phyloP scores from a whole-genome alignment of 1,139 yeast genomes.

The Blastobotrys arbuscula region DNA sequence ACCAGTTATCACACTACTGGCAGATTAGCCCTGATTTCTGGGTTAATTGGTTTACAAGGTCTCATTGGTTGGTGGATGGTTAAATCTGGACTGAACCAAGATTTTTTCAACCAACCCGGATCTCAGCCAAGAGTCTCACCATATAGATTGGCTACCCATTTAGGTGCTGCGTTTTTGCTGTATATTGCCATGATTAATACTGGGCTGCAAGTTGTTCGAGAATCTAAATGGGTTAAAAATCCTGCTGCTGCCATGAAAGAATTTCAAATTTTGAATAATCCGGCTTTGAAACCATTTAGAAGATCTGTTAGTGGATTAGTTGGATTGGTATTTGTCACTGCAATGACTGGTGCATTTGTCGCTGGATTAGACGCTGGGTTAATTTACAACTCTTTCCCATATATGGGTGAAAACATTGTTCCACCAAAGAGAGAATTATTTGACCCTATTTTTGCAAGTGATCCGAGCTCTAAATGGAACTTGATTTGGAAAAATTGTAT shows the following conservation, averaged over 20 bases:
- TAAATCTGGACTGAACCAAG: constrained; percentile 84
- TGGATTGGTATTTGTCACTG: constrained; percentile 72
- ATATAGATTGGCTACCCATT: constrained; percentile 87
- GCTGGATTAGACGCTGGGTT: constrained; percentile 98
- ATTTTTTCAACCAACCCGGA: constrained; percentile 69
- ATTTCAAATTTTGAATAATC: constrained; percentile 51
- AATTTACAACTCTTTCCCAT: constrained; percentile 93
- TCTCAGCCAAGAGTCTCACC: constrained; percentile 93
- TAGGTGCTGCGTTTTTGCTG: constrained; percentile 87
- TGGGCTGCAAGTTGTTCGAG: constrained; percentile 76
- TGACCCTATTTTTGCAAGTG: constrained; percentile 60
- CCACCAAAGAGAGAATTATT: constrained; percentile 73
- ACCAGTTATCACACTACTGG: constrained; percentile 67
- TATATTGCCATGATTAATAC: constrained; percentile 89
- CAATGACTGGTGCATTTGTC: constrained; percentile 96
- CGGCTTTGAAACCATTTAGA: constrained; percentile 55
- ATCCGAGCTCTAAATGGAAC: constrained; percentile 40
- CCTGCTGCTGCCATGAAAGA: constrained; percentile 50
- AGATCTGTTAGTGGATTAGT: constrained; percentile 50
- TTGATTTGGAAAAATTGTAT: constrained; percentile 86
- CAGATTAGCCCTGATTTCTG: constrained; percentile 66
- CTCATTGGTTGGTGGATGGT: constrained; percentile 99
- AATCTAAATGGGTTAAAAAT: constrained; percentile 58
- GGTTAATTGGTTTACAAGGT: constrained; percentile 85
- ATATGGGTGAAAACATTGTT: constrained; percentile 73